Evolutionary conservation across 2,329 filamentous ascomycete species (phyloP).

Genomic region (Stemphylium vesicarium): DNA sequence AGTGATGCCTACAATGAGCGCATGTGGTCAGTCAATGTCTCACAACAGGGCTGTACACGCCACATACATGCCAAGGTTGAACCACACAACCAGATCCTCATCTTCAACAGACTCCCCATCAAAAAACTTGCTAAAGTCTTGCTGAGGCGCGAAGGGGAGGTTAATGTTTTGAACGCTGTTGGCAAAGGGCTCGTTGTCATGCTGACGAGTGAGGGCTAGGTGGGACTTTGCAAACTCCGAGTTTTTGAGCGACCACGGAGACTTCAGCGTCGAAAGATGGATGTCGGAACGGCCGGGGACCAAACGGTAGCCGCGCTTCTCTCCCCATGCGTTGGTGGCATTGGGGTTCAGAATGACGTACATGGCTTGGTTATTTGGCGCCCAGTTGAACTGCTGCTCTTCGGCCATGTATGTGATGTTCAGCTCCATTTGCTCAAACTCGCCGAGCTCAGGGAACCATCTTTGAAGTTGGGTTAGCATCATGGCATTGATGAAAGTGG

Average conservation of each 20-base stretch:
- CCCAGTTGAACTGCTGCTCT: slow-evolving; percentile 60
- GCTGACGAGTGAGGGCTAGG: slow-evolving; percentile 52
- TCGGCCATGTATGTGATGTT: slow-evolving; percentile 38
- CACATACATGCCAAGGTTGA: slow-evolving; percentile 55
- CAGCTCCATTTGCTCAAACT: slow-evolving; percentile 40
- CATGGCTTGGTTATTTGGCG: slow-evolving; percentile 50
- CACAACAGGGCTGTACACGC: no score
- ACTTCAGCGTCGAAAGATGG: slow-evolving; percentile 47
- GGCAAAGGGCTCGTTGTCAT: slow-evolving; percentile 54
- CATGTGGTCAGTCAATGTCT: no score
- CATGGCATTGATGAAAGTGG: neutral
- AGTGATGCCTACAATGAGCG: slow-evolving; percentile 40
- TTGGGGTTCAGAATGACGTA: slow-evolving; percentile 61
- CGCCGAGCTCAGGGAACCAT: slow-evolving; percentile 46
- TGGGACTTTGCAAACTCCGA: slow-evolving; percentile 48
- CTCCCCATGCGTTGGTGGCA: slow-evolving; percentile 57
- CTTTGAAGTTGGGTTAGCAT: slow-evolving; percentile 17
- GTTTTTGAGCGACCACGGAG: slow-evolving; percentile 46
- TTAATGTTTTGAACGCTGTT: slow-evolving; percentile 48
- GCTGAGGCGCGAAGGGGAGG: slow-evolving; percentile 50
- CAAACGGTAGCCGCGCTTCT: slow-evolving; percentile 60
- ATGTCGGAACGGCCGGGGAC: slow-evolving; percentile 28
- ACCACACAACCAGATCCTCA: slow-evolving; percentile 55
- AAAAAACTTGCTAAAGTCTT: slow-evolving; percentile 60
- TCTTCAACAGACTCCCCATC: slow-evolving; percentile 53